Conservation (phyloP, 2,329 filamentous ascomycete species). For the Tricladium varicosporioides region DNA sequence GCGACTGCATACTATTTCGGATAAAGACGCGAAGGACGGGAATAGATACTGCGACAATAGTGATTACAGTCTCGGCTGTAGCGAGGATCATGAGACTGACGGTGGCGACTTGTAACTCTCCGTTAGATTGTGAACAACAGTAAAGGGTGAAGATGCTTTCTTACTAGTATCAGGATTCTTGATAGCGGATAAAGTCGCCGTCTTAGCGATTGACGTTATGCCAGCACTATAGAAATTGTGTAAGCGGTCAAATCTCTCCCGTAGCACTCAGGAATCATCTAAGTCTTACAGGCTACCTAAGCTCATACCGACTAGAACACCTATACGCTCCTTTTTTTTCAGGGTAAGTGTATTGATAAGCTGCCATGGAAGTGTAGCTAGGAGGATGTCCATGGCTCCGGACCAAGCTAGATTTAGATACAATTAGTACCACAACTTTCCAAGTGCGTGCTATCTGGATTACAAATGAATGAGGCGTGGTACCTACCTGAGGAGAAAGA, state of each 20-base stretch:
- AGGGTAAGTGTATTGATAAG: not conserved
- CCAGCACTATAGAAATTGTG: not conserved
- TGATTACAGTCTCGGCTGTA: not conserved
- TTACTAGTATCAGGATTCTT: not conserved
- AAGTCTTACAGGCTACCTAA: not conserved
- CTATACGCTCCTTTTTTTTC: not conserved
- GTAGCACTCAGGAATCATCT: not conserved
- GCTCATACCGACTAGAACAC: not conserved
- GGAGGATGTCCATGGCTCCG: not conserved
- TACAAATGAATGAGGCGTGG: not conserved
- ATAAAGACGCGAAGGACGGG: not conserved
- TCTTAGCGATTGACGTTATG: not conserved
- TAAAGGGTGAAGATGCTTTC: not conserved
- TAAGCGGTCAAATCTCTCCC: not conserved
- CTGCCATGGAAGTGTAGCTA: not conserved
- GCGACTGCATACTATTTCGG: not conserved
- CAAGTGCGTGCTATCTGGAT: not conserved
- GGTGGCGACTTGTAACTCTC: not conserved
- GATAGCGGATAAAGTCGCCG: not conserved
- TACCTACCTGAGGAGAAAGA: not conserved
- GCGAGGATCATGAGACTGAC: not conserved
- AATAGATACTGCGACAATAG: not conserved
- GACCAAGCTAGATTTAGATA: not conserved
- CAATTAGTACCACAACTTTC: not conserved
- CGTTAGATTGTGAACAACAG: not conserved